phyloP scores from a whole-genome alignment of 1,284 basidiomycete genomes.

The Paramarasmius palmivorus region DNA sequence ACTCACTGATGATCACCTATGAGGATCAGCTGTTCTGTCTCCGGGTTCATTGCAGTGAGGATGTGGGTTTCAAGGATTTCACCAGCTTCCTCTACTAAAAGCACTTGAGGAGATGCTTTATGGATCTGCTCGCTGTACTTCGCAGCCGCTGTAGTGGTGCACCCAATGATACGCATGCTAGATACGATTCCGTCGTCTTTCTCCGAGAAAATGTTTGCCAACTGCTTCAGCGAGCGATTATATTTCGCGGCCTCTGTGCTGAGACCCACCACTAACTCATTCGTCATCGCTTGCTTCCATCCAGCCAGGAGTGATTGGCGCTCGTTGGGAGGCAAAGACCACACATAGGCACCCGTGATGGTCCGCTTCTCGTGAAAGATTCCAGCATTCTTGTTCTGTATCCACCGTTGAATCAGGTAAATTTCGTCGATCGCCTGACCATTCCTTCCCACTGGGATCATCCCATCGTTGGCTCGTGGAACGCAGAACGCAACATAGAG shows the following conservation, averaged over 20 bases:
- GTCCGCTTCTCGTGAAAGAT: conserved; percentile 28
- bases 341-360: conserved; percentile 31
- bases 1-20: conserved; percentile 72
- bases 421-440: conserved; percentile 32
- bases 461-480: conserved; percentile 41
- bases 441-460: conserved; percentile 38
- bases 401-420: conserved; percentile 54
- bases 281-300: conserved; percentile 45
- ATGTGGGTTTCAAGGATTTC: conserved; percentile 71
- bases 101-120: conserved; percentile 44
- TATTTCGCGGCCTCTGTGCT: conserved; percentile 37
- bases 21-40: conserved; percentile 54
- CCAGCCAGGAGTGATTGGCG: conserved; percentile 31
- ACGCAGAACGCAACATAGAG: conserved; percentile 51
- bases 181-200: conserved; percentile 36
- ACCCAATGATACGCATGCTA: conserved; percentile 61
- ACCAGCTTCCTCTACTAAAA: conserved; percentile 70
- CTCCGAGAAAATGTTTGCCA: conserved; percentile 39
- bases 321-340: conserved; percentile 38
- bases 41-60: conserved; percentile 50
- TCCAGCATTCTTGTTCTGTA: conserved; percentile 40
- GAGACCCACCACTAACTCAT: conserved; percentile 37
- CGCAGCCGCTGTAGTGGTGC: conserved; percentile 68
- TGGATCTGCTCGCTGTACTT: conserved; percentile 52
- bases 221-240: conserved; percentile 37